Percentiles rank a stretch among this genome's conserved stretches.
Conservation (phyloP, 192 early-diverging fungal genomes). For the Podila epicladia region DNA sequence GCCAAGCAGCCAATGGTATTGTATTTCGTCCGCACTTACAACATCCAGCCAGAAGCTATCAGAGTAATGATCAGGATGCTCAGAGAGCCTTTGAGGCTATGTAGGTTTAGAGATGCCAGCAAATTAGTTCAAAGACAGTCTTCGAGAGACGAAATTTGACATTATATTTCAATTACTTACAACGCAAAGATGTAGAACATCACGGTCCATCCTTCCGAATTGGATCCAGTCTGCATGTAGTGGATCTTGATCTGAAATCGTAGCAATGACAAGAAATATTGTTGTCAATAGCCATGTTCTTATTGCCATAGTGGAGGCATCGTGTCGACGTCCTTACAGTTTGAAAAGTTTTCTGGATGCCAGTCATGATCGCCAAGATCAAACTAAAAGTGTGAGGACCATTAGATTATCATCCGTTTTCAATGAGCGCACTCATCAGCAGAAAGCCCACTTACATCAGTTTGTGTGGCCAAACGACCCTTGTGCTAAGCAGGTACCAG, state of each 20-base stretch:
- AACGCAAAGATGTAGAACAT: slow-evolving; percentile 67
- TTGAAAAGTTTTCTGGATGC: slow-evolving; percentile 61
- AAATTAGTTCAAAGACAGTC: no score
- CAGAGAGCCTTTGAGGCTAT: slow-evolving; percentile 59
- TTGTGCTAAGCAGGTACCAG: slow-evolving; percentile 14
- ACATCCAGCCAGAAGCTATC: slow-evolving; percentile 66
- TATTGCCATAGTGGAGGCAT: neutral
- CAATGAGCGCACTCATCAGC: no score
- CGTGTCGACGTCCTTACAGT: slow-evolving; percentile 35
- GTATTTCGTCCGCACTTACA: slow-evolving; percentile 21
- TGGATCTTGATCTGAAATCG: slow-evolving; percentile 52
- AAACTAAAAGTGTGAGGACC: slow-evolving; percentile 28
- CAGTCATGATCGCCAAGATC: slow-evolving; percentile 53
- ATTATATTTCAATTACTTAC: slow-evolving; percentile 23
- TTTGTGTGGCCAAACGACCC: slow-evolving; percentile 60
- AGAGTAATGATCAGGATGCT: slow-evolving; percentile 64
- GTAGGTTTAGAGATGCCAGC: no score
- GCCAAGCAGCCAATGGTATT: neutral
- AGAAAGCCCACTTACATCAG: slow-evolving; percentile 49
- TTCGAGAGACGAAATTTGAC: neutral
- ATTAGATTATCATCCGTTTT: no score
- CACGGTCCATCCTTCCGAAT: slow-evolving; percentile 60
- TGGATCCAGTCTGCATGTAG: slow-evolving; percentile 57
- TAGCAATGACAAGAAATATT: no score
- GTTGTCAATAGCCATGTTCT: neutral